These are phyloP conservation scores for Aspergillus sp. DNA, from an alignment of 2,329 filamentous ascomycete genomes.

Conservation along the genomic window DNA sequence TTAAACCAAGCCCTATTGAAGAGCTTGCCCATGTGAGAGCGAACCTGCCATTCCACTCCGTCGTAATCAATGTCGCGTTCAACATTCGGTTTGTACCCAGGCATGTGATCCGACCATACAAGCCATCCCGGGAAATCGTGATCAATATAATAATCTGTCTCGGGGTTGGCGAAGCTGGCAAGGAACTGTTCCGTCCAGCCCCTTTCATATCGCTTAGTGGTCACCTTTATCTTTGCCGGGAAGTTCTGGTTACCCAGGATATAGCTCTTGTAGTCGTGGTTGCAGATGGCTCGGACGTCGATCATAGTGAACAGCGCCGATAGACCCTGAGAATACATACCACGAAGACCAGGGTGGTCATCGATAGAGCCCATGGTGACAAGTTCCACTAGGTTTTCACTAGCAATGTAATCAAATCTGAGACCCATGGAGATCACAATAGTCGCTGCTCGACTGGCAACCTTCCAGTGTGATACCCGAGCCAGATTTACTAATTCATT, in stretches of 20 bases:
- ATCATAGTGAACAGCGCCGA: constrained; percentile 79
- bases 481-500: constrained; percentile 77
- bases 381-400: constrained; percentile 77
- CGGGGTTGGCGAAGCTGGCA: constrained; percentile 71
- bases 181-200: constrained; percentile 79
- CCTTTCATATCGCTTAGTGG: constrained; percentile 71
- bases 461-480: constrained; percentile 89
- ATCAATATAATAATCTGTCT: constrained; percentile 86
- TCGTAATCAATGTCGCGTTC: constrained; percentile 71
- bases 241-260: constrained; percentile 77
- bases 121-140: constrained; percentile 93
- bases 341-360: constrained; percentile 80
- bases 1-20: constrained; percentile 83
- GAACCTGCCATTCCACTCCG: constrained; percentile 70
- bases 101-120: constrained; percentile 87
- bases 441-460: constrained; percentile 82
- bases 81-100: constrained; percentile 72
- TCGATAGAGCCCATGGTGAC: constrained; percentile 82
- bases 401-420: constrained; percentile 85
- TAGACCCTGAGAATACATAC: constrained; percentile 78
- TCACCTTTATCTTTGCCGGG: constrained; percentile 71
- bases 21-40: constrained; percentile 75
- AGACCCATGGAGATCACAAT: constrained; percentile 89
- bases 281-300: constrained; percentile 80
- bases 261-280: constrained; percentile 84